Evolutionary conservation across 2,329 filamentous ascomycete genomes (phyloP), one percentile per base, ranked within the genome.

Genomic region (Sclerotinia spermophila): DNA sequence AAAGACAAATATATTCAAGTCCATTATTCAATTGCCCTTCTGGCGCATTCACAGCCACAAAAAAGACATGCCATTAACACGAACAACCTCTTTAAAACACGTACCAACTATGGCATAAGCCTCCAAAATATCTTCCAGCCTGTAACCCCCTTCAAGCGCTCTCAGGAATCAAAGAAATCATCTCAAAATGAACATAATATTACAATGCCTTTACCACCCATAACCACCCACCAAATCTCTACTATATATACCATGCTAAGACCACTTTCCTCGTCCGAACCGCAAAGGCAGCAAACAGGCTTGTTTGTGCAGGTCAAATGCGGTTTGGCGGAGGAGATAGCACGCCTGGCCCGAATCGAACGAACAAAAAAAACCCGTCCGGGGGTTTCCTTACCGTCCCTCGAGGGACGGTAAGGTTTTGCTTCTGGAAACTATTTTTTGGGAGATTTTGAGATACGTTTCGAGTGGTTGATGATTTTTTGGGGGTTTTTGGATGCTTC

Each of bases 341-440:
- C 61, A 64, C 61, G 61, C 61, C 61, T 64, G 61, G 61, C 33
- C 8, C 61, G 61, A 64, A 64, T 64, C 61, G 61, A 48, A 19
- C 19, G 44, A 44, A 17, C n/a, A n/a, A 38, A 64, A 64, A 64
- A 64, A 64, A n/a, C 61, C 61, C 33, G 24, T 30, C 45, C 35
- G 45, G 45, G 61, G 24, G 33, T 53, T 65, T 53, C 45, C 45
- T 21, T 35, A 17, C 33, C 33, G 24, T 19, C 33, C 45, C 24
- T 65, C 21, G 44, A 53, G 62, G 45, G 45, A 44, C 33, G 33
- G 33, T 45, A 30, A 53, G 61, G 62, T 53, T 65, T 65, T 53
- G 62, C 17, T 33, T 40, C 15, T 5, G 21, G 17, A 13, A 15
- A 17, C 7, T 17, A 35, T 7, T 17, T 45, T 45, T 21, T 3